Percentiles rank a stretch among this genome's conserved stretches.
These are phyloP conservation scores for Starmera dryadoides DNA, from an alignment of 805 yeast genomes.

Conservation along the genomic window DNA sequence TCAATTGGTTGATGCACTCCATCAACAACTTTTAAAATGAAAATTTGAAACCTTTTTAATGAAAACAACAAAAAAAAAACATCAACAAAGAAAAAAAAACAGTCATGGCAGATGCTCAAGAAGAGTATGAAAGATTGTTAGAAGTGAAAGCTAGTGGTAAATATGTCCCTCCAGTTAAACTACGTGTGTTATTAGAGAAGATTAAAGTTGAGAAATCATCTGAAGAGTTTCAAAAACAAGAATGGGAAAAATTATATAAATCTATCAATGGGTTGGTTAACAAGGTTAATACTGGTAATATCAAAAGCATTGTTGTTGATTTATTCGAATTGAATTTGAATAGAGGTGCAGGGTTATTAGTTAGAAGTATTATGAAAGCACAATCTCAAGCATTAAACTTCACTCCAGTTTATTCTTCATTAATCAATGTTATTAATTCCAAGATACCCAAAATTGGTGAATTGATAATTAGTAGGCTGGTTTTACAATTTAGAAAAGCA, in stretches of 20 bases:
- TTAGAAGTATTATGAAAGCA: slow-evolving; percentile 47
- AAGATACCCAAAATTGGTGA: slow-evolving; percentile 66
- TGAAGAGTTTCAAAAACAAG: slow-evolving; percentile 39
- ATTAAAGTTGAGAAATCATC: slow-evolving; percentile 22
- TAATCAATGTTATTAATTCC: slow-evolving; percentile 55
- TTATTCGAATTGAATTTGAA: slow-evolving; percentile 51
- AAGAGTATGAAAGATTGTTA: slow-evolving; percentile 29
- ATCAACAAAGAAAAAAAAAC: slow-evolving; percentile 2
- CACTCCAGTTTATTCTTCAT: slow-evolving; percentile 47
- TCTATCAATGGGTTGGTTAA: slow-evolving; percentile 42
- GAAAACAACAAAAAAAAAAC: neutral
- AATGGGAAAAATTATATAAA: slow-evolving; percentile 50
- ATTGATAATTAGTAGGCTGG: slow-evolving; percentile 42
- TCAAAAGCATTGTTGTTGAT: slow-evolving; percentile 39
- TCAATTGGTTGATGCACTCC: neutral
- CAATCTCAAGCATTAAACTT: slow-evolving; percentile 34
- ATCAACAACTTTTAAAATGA: neutral
- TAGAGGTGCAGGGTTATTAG: slow-evolving; percentile 55
- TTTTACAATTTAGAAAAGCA: slow-evolving; percentile 50
- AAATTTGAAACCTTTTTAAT: neutral
- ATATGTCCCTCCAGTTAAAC: slow-evolving; percentile 48
- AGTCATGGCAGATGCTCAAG: slow-evolving; percentile 15
- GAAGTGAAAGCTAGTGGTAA: slow-evolving; percentile 35
- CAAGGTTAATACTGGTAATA: slow-evolving; percentile 36
- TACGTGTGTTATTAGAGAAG: slow-evolving; percentile 34